These are phyloP conservation scores for Rheum nobile DNA, from an alignment of 148 eudicot genomes.

Conservation along the genomic window DNA sequence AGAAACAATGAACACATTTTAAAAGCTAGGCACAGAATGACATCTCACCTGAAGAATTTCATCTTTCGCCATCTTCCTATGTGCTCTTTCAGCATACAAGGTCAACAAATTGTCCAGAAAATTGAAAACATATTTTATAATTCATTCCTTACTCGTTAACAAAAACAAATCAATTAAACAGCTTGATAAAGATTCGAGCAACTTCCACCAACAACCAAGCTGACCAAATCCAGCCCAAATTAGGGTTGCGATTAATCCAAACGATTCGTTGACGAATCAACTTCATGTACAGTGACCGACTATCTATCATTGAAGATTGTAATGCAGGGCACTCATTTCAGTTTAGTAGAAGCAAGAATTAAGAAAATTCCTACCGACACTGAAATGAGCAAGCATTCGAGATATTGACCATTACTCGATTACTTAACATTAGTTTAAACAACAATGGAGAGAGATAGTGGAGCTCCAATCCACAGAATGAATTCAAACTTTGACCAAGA, in stretches of 20 bases:
- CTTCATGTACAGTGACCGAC: not conserved
- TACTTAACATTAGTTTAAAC: not conserved
- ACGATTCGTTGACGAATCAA: not conserved
- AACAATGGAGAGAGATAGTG: not conserved
- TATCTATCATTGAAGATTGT: not conserved
- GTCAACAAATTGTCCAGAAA: not conserved
- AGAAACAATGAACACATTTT: not conserved
- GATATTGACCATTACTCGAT: not conserved
- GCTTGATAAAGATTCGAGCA: not conserved
- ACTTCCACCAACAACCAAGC: constrained; percentile 1
- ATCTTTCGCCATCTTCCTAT: not conserved
- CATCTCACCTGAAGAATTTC: not conserved
- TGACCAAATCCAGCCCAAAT: not conserved
- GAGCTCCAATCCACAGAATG: not conserved
- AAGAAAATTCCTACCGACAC: constrained; percentile 1
- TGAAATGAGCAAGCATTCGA: not conserved
- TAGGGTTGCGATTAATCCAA: not conserved
- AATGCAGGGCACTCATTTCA: constrained; percentile 6
- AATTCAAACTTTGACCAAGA: not conserved
- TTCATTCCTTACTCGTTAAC: not conserved
- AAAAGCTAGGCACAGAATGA: not conserved
- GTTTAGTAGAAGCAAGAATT: not conserved
- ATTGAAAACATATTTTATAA: not conserved
- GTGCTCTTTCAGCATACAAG: not conserved
- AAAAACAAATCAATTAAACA: not conserved